These are phyloP conservation scores for Acanthamoeba healyi DNA, from an alignment of 208 protist species.

Conservation along the genomic window DNA sequence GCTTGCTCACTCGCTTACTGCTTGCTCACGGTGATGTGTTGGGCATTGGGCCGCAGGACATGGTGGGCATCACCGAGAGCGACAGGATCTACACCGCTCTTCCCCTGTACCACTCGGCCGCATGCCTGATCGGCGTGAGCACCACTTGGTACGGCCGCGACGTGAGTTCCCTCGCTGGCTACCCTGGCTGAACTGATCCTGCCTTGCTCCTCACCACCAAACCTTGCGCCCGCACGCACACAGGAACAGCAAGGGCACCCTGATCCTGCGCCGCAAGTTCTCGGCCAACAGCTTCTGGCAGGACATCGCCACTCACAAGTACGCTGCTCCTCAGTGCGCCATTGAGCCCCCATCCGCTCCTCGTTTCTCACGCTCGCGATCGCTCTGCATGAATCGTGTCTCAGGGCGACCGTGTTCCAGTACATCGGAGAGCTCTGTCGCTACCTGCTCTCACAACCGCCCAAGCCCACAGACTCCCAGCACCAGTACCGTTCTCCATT, in stretches of 20 bases:
- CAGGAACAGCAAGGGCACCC: constrained; percentile 74
- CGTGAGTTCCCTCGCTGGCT: neutral
- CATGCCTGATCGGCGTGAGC: constrained; percentile 86
- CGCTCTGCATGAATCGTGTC: neutral
- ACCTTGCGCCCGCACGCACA: neutral
- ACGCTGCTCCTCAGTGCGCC: neutral
- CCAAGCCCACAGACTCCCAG: constrained; percentile 46
- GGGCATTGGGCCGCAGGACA: neutral
- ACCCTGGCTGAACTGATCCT: neutral
- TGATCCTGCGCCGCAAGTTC: constrained; percentile 91
- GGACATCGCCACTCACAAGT: constrained; percentile 89
- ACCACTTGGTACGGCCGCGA: constrained; percentile 4
- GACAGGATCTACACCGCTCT: constrained; percentile 91
- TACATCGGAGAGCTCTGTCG: constrained; percentile 95
- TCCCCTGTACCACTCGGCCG: constrained; percentile 93
- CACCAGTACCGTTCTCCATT: constrained; percentile 41
- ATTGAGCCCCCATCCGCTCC: neutral
- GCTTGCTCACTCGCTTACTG: neutral
- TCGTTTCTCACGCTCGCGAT: neutral
- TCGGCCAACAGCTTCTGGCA: constrained; percentile 88
- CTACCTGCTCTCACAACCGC: constrained; percentile 84
- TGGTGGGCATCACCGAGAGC: constrained; percentile 34
- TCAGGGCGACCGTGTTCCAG: constrained; percentile 89
- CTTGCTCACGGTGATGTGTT: neutral
- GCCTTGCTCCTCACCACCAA: neutral